Evolutionary conservation across 2,329 filamentous ascomycete genomes (phyloP).

Genomic region (Diaporthe sp.): DNA sequence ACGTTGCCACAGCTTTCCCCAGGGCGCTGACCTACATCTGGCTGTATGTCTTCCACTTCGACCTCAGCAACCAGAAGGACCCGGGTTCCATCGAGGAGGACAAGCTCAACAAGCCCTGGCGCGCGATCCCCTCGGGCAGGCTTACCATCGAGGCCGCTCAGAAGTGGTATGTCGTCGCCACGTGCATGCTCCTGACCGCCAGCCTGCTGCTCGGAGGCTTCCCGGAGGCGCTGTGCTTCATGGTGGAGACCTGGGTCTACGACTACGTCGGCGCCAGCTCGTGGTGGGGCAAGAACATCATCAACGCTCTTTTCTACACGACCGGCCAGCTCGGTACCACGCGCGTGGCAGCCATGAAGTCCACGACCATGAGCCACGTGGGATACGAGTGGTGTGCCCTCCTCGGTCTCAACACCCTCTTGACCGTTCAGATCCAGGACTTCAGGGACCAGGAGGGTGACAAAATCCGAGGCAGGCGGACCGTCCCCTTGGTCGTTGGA

Average conservation of each 20-base stretch:
- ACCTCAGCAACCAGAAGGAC: slow-evolving; percentile 29
- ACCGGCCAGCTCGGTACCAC: not conserved
- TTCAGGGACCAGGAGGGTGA: slow-evolving; percentile 39
- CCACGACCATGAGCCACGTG: slow-evolving; percentile 27
- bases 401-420: slow-evolving; percentile 30
- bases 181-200: slow-evolving; percentile 40
- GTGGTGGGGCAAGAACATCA: slow-evolving; percentile 2
- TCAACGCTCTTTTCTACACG: slow-evolving; percentile 11
- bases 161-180: slow-evolving; percentile 20
- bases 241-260: slow-evolving; percentile 51
- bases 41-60: slow-evolving; percentile 26
- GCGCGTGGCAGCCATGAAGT: not conserved
- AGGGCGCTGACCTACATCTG: slow-evolving; percentile 2
- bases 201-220: not conserved
- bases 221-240: slow-evolving; percentile 35
- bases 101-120: slow-evolving; percentile 35
- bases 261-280: slow-evolving; percentile 40
- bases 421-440: slow-evolving; percentile 40
- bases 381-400: slow-evolving; percentile 21
- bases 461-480: slow-evolving; percentile 31
- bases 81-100: slow-evolving; percentile 33
- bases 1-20: not conserved
- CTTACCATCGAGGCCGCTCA: slow-evolving; percentile 41
- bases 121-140: slow-evolving; percentile 39
- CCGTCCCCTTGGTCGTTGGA: not conserved